A percentile compares a stretch with the other conserved stretches of the same genome.
phyloP scores from a whole-genome alignment of 2,329 filamentous ascomycete species.

The Aspergillus ustus region DNA sequence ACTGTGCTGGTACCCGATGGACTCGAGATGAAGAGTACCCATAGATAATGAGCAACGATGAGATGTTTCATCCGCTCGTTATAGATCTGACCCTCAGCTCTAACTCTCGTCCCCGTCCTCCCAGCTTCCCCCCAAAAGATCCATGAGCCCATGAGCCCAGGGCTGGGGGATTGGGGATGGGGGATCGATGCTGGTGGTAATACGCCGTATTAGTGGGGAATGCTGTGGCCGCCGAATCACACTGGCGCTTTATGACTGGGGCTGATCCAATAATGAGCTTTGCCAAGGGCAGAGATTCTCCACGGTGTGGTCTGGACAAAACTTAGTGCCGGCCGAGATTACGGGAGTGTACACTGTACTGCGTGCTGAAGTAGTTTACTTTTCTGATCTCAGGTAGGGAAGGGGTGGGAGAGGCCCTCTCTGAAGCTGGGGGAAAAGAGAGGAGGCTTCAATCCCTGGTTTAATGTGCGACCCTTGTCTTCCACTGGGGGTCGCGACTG shows the following conservation, averaged over 20 bases:
- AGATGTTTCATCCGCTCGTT: not conserved
- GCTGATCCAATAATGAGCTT: conserved; percentile 23
- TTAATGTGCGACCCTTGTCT: not conserved
- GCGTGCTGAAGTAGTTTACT: not conserved
- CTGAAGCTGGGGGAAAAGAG: not conserved
- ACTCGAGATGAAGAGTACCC: not conserved
- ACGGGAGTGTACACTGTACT: not conserved
- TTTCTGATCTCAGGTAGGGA: not conserved
- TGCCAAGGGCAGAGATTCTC: conserved; percentile 23
- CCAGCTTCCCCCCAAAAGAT: not conserved
- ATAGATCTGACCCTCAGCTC: not conserved
- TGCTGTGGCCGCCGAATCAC: conserved; percentile 24
- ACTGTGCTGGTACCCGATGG: not conserved
- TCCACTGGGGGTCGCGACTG: not conserved
- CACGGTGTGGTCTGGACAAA: conserved; percentile 28
- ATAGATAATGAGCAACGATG: not conserved
- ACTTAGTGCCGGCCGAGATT: conserved; percentile 17
- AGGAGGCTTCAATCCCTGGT: not conserved
- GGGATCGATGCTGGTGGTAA: conserved; percentile 12
- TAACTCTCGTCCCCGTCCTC: not conserved
- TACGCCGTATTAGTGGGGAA: conserved; percentile 20
- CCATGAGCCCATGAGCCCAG: not conserved
- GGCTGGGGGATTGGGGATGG: not conserved
- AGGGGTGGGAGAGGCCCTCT: not conserved
- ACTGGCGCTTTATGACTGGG: conserved; percentile 20